Conservation (phyloP, 1,284 basidiomycete genomes). For the Trichosporon inkin region DNA sequence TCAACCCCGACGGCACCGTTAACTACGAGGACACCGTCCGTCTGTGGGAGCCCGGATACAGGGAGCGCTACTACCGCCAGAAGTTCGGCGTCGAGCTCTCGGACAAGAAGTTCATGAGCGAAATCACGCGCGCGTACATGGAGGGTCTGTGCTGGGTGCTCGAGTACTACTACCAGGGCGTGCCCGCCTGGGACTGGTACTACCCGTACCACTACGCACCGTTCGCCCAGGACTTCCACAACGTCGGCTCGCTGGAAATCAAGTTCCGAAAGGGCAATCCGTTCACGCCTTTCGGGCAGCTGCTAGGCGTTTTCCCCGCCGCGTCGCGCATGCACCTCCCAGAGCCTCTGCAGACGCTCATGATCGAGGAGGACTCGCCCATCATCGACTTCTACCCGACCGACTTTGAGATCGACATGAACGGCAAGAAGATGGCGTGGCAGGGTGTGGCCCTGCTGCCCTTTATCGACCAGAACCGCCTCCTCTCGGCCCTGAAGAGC, state of each 20-base stretch:
- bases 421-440: constrained; percentile 99
- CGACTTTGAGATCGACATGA: constrained; percentile 97
- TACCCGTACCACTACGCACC: constrained; percentile 99
- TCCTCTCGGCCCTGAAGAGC: constrained; percentile 75
- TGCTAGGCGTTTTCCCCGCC: constrained; percentile 97
- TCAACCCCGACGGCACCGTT: constrained; percentile 66
- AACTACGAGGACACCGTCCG: constrained; percentile 84
- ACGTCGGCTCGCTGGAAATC: constrained; percentile 74
- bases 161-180: constrained; percentile 97
- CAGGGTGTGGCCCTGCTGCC: constrained; percentile 95
- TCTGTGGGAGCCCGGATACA: constrained; percentile 93
- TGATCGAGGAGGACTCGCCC: constrained; percentile 81
- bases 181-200: constrained; percentile 98
- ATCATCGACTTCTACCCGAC: constrained; percentile 95
- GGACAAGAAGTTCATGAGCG: constrained; percentile 68
- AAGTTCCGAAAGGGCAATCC: constrained; percentile 62
- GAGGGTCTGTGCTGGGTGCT: constrained; percentile 97
- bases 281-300: constrained; percentile 94
- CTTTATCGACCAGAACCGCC: constrained; percentile 84
- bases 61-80: constrained; percentile 87
- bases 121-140: constrained; percentile 78
- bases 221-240: constrained; percentile 90
- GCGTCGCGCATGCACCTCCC: constrained; percentile 89
- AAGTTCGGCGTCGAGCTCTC: constrained; percentile 80
- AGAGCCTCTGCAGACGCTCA: constrained; percentile 75